These are phyloP conservation scores for Aciculoconidium aculeatum DNA, from an alignment of 805 yeast species.

Conservation along the genomic window DNA sequence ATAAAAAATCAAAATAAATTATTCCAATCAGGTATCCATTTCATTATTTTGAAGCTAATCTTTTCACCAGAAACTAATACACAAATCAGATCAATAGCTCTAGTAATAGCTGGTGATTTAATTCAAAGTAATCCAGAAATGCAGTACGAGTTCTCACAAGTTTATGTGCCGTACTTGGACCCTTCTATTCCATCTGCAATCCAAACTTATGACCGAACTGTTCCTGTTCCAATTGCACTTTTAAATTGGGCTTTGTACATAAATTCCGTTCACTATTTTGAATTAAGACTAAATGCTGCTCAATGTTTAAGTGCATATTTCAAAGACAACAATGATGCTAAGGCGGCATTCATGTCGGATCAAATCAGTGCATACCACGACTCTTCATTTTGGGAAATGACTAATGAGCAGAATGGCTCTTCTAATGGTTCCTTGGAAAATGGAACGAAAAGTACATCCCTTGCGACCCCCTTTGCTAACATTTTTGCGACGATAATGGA, in stretches of 20 bases:
- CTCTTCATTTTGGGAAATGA: conserved; percentile 20
- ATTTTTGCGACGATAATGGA: conserved; percentile 67
- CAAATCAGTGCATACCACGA: conserved; percentile 45
- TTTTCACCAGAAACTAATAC: conserved; percentile 64
- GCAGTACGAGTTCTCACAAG: conserved; percentile 67
- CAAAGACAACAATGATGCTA: conserved; percentile 55
- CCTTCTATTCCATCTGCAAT: conserved; percentile 51
- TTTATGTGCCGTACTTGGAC: conserved; percentile 91
- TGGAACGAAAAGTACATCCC: too few species aligned
- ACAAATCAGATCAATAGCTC: conserved; percentile 58
- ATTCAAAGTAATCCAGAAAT: conserved; percentile 60
- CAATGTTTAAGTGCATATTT: conserved; percentile 64
- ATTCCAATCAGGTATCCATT: conserved; percentile 54
- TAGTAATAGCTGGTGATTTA: conserved; percentile 72
- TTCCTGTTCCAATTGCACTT: conserved; percentile 72
- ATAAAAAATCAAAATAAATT: conserved; percentile 55
- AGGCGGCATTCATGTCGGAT: conserved; percentile 55
- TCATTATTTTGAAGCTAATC: conserved; percentile 61
- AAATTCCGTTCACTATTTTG: conserved; percentile 81
- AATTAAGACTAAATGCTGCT: conserved; percentile 69
- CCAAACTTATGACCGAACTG: conserved; percentile 25
- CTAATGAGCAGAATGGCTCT: conserved; percentile 1
- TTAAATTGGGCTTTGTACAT: conserved; percentile 76
- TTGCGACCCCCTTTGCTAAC: conserved; percentile 40
- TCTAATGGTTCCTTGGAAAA: conserved; percentile 1